Percentiles rank a stretch among this genome's conserved stretches.
Conservation (phyloP, 73 alveolate species). For the Paramecium bursaria region DNA sequence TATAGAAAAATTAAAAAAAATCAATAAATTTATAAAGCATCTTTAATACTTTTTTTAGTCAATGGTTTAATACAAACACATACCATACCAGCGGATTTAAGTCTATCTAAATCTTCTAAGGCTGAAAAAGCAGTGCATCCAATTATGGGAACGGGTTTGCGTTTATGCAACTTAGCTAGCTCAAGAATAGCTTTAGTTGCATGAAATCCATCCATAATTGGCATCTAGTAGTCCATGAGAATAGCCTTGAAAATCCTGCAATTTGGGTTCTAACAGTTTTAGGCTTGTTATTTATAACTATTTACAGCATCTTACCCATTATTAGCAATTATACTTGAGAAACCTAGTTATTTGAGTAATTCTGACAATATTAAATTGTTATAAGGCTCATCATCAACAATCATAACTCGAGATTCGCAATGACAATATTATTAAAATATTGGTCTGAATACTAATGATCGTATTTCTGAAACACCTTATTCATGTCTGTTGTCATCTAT, state of each 20-base stretch:
- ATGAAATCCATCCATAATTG: conserved; percentile 37
- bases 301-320: conserved; percentile 56
- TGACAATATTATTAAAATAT: too few species aligned
- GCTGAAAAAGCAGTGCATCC: conserved; percentile 64
- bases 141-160: background rate
- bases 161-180: too few species aligned
- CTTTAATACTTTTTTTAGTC: background rate
- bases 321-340: background rate
- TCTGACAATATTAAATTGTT: background rate
- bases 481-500: background rate
- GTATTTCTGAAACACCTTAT: background rate
- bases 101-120: background rate
- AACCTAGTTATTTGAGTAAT: background rate
- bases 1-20: too few species aligned
- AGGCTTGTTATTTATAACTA: background rate
- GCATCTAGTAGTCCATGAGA: conserved; percentile 55
- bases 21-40: background rate
- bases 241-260: conserved; percentile 33
- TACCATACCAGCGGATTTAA: conserved; percentile 37
- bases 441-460: too few species aligned
- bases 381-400: conserved; percentile 62
- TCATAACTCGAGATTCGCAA: background rate
- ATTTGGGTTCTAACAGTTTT: background rate
- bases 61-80: conserved; percentile 38
- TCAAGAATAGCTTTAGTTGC: conserved; percentile 32